Evolutionary conservation across 352 stramenopile genomes (phyloP).

Genomic region (Globisporangium spinosum): DNA sequence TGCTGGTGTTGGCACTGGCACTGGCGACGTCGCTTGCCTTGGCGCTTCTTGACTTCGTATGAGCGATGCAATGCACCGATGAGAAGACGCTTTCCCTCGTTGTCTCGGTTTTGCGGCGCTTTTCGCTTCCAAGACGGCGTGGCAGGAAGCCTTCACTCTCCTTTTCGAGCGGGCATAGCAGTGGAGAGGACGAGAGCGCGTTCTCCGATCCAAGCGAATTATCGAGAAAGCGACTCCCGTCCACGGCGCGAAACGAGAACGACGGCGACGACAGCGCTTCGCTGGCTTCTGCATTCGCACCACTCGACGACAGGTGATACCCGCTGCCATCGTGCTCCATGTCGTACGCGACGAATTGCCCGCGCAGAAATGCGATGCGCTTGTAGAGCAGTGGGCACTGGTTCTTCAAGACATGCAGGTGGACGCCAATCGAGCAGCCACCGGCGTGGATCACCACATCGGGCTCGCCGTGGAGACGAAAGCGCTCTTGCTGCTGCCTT

Average conservation of each 20-base stretch:
- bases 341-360: slow-evolving; percentile 10
- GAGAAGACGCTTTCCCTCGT: not conserved
- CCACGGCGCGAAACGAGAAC: slow-evolving; percentile 4
- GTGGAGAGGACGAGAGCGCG: slow-evolving; percentile 11
- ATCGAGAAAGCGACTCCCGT: slow-evolving; percentile 5
- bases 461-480: slow-evolving; percentile 4
- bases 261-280: not conserved
- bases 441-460: slow-evolving; percentile 52
- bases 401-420: slow-evolving; percentile 29
- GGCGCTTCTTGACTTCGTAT: not conserved
- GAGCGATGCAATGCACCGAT: slow-evolving; percentile 8
- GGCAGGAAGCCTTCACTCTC: not conserved
- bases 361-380: slow-evolving; percentile 26
- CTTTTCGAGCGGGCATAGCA: slow-evolving; percentile 2
- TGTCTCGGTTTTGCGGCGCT: not conserved
- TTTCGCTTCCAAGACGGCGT: not conserved
- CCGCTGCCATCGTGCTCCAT: not conserved
- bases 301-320: not conserved
- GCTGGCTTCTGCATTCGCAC: not conserved
- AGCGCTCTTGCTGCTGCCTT: not conserved
- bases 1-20: too few relatives aligned
- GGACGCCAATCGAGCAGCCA: slow-evolving; percentile 45
- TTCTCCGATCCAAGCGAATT: slow-evolving; percentile 7
- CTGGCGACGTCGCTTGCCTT: not conserved
- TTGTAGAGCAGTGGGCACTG: slow-evolving; percentile 38